These are phyloP conservation scores for Neoboletus brunneissimus DNA, from an alignment of 768 basidiomycete species.

Conservation along the genomic window DNA sequence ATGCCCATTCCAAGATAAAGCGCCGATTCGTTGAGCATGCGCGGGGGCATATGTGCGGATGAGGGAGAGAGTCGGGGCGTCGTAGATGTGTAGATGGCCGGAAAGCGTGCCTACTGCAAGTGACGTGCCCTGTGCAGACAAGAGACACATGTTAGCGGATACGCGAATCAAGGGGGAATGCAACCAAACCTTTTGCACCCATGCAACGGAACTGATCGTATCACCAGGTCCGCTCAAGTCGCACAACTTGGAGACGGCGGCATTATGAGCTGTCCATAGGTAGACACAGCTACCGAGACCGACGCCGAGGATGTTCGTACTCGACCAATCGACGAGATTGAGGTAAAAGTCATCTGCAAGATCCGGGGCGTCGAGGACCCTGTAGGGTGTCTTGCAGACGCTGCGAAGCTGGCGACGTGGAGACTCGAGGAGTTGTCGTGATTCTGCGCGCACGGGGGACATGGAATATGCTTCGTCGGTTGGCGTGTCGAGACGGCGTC, in stretches of 20 bases:
- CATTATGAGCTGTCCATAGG: constrained; percentile 95
- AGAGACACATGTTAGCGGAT: neutral
- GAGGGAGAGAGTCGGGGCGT: constrained; percentile 71
- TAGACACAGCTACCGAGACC: constrained; percentile 92
- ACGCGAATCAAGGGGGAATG: neutral
- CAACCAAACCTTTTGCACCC: constrained; percentile 73
- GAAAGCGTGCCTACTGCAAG: constrained; percentile 92
- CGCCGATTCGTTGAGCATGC: constrained; percentile 87
- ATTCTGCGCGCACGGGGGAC: constrained; percentile 83
- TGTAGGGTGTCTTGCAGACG: constrained; percentile 93
- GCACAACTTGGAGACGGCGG: constrained; percentile 87
- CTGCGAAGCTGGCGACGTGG: constrained; percentile 77
- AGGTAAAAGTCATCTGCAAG: constrained; percentile 98
- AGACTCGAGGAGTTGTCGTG: constrained; percentile 77
- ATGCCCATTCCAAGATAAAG: constrained; percentile 89
- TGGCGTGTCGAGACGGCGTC: constrained; percentile 70
- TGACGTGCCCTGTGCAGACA: constrained; percentile 59
- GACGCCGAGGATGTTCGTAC: constrained; percentile 91
- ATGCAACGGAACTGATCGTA: constrained; percentile 82
- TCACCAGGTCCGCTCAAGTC: constrained; percentile 67
- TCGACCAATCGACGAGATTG: constrained; percentile 96
- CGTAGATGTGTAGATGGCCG: constrained; percentile 90
- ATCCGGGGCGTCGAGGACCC: constrained; percentile 95
- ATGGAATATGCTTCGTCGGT: constrained; percentile 87
- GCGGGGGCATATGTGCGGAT: constrained; percentile 83